A percentile compares a stretch with the other conserved stretches of the same genome.
Evolutionary conservation across 2,329 filamentous ascomycete genomes (phyloP).

Genomic region (Nemania serpens): DNA sequence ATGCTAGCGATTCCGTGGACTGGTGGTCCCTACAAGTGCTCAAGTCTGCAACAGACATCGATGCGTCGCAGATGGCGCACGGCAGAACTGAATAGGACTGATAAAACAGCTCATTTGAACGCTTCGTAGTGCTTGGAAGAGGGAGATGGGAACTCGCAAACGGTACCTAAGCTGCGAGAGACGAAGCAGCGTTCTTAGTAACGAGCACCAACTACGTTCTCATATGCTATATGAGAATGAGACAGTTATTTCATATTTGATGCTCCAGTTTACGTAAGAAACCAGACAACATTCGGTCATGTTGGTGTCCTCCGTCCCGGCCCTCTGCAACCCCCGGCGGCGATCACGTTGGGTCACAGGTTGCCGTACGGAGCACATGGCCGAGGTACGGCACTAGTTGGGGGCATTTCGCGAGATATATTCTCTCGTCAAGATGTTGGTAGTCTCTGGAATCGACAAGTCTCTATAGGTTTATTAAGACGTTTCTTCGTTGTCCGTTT

Average conservation of each 20-base stretch:
- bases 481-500: neutral
- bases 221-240: slow-evolving; percentile 5
- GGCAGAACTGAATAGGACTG: neutral
- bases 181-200: neutral
- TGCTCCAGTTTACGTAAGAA: slow-evolving; percentile 21
- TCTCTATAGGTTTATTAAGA: slow-evolving; percentile 16
- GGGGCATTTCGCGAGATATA: slow-evolving; percentile 17
- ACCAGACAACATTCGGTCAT: slow-evolving; percentile 13
- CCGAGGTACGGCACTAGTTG: slow-evolving; percentile 4
- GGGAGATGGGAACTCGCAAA: neutral
- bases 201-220: neutral
- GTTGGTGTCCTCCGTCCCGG: slow-evolving; percentile 15
- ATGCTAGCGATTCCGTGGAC: neutral
- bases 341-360: slow-evolving; percentile 27
- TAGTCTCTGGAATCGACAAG: neutral
- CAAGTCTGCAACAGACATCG: neutral
- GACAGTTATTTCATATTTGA: neutral
- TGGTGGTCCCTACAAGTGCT: neutral
- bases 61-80: slow-evolving; percentile 2
- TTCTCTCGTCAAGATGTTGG: neutral
- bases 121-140: neutral
- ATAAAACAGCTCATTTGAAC: neutral
- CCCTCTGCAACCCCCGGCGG: slow-evolving; percentile 18
- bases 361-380: slow-evolving; percentile 25
- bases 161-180: no score